These are phyloP conservation scores for Hypoxylon sp. DNA, from an alignment of 2,329 filamentous ascomycete species.

Conservation along the genomic window DNA sequence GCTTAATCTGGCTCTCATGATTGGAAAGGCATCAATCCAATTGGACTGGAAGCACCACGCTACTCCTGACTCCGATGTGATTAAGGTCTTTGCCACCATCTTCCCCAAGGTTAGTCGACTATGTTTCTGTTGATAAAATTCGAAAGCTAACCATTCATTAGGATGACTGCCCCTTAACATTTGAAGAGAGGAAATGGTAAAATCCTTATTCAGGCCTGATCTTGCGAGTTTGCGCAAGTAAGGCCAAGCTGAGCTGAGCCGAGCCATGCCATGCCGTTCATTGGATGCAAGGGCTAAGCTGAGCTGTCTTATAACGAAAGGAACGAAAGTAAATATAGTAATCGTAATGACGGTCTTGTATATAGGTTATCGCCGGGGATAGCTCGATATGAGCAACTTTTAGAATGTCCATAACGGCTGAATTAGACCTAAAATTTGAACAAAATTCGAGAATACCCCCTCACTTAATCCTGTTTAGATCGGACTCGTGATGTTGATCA, in stretches of 20 bases:
- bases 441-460: not conserved
- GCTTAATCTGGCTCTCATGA: slow-evolving; percentile 88
- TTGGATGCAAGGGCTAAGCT: not conserved
- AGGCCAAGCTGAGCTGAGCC: slow-evolving; percentile 5
- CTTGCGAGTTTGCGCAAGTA: slow-evolving; percentile 2
- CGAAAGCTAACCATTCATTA: slow-evolving; percentile 57
- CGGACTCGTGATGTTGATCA: not conserved
- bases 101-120: slow-evolving; percentile 85
- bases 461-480: not conserved
- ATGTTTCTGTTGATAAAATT: slow-evolving; percentile 40
- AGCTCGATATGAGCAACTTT: slow-evolving; percentile 23
- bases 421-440: slow-evolving; percentile 31
- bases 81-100: slow-evolving; percentile 98
- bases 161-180: slow-evolving; percentile 88
- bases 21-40: slow-evolving; percentile 89
- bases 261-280: not conserved
- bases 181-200: slow-evolving; percentile 70
- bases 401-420: slow-evolving; percentile 36
- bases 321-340: slow-evolving; percentile 45
- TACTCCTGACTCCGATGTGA: slow-evolving; percentile 88
- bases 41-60: slow-evolving; percentile 92
- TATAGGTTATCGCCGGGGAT: slow-evolving; percentile 40
- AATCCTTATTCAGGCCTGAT: not conserved
- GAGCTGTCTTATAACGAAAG: slow-evolving; percentile 30
- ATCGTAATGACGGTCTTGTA: slow-evolving; percentile 50